Conservation (phyloP, 202 grass and related monocot genomes). For the Hordeum pubiflorum region DNA sequence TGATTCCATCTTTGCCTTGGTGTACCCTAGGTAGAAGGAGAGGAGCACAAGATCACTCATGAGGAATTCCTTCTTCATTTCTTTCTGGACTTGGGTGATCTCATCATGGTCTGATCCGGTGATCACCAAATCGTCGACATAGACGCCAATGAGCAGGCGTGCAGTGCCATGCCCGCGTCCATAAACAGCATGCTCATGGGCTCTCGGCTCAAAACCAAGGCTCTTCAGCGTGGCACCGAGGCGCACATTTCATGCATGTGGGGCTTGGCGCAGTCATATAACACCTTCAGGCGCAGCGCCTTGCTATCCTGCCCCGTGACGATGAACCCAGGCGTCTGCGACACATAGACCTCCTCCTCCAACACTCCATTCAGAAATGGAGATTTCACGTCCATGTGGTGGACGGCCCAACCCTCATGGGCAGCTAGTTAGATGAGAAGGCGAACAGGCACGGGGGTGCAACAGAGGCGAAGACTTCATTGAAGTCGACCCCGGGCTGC, state of each 20-base stretch:
- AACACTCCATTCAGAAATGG: too few species aligned
- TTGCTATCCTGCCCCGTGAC: not conserved
- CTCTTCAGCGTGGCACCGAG: not conserved
- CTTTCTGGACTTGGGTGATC: not conserved
- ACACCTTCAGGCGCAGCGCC: not conserved
- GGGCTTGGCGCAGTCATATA: not conserved
- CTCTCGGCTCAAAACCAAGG: not conserved
- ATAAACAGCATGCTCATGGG: too few species aligned
- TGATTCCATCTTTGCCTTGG: not conserved
- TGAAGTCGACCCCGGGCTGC: too few species aligned
- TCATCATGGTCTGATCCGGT: not conserved
- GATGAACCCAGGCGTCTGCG: not conserved
- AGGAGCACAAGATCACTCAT: conserved; percentile 2
- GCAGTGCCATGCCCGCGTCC: not conserved
- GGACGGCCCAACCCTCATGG: too few species aligned
- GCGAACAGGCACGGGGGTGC: too few species aligned
- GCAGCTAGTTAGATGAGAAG: too few species aligned
- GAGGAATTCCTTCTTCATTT: not conserved
- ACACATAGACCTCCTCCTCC: too few species aligned
- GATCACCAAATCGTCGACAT: conserved; percentile 5
- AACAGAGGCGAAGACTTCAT: too few species aligned
- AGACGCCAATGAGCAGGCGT: not conserved
- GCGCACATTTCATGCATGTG: not conserved
- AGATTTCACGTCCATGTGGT: too few species aligned
- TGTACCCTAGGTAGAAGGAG: not conserved